phyloP scores from a whole-genome alignment of 805 yeast species.

The Yamadazyma nakazawae region DNA sequence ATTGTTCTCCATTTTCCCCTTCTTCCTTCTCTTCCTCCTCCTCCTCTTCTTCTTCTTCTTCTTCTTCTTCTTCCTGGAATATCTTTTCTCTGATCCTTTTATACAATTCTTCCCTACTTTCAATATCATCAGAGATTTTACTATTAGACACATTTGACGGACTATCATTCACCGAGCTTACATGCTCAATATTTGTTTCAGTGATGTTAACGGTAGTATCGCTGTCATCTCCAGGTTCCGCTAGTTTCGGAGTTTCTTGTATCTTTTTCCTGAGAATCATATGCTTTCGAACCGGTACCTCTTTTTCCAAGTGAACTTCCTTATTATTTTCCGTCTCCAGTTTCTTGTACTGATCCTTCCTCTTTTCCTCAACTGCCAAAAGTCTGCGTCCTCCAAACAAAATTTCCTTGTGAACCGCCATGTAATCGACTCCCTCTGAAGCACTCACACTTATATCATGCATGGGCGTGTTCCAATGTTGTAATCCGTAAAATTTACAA shows the following conservation, averaged over 20 bases:
- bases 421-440: not conserved
- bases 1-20: not conserved
- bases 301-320: not conserved
- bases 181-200: too few species aligned
- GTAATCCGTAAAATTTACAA: constrained; percentile 62
- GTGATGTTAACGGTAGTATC: too few species aligned
- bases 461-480: constrained; percentile 40
- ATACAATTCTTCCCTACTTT: constrained; percentile 31
- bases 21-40: not conserved
- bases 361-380: too few species aligned
- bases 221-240: too few species aligned
- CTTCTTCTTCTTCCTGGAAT: constrained; percentile 20
- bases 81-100: constrained; percentile 38
- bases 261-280: not conserved
- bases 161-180: too few species aligned
- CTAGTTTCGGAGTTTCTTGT: too few species aligned
- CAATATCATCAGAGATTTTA: constrained; percentile 13
- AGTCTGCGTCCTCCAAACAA: not conserved
- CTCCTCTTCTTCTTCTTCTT: constrained; percentile 10
- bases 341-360: too few species aligned
- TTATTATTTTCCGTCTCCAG: too few species aligned
- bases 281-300: not conserved
- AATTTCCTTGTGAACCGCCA: not conserved
- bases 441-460: constrained; percentile 23
- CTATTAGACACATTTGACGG: not conserved